These are phyloP conservation scores for Cytospora chrysosperma DNA, from an alignment of 2,329 filamentous ascomycete species.

Conservation along the genomic window DNA sequence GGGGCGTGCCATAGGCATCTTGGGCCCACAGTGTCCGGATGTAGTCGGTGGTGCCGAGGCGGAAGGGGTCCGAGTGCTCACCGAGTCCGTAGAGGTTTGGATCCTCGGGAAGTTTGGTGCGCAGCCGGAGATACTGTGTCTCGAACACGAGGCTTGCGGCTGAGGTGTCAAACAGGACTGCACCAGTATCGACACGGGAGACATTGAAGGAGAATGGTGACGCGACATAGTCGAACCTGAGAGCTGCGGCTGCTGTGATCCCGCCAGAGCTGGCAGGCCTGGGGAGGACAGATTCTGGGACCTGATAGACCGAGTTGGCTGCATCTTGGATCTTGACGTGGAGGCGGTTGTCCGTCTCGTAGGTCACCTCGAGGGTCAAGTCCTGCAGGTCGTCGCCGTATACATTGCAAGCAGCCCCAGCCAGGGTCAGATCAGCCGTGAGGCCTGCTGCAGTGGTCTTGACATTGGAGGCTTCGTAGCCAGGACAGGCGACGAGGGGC, in stretches of 20 bases:
- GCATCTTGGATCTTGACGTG: conserved; percentile 74
- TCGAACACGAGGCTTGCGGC: conserved; percentile 70
- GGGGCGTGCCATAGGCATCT: conserved; percentile 62
- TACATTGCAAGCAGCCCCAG: conserved; percentile 63
- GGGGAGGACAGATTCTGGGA: conserved; percentile 67
- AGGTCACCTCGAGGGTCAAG: conserved; percentile 62
- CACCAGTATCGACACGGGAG: conserved; percentile 38
- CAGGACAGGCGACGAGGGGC: conserved; percentile 50
- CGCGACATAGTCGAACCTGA: conserved; percentile 36
- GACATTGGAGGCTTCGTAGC: conserved; percentile 60
- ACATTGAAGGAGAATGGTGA: conserved; percentile 44
- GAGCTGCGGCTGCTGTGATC: conserved; percentile 27
- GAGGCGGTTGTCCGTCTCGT: conserved; percentile 68
- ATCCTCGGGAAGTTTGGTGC: conserved; percentile 65
- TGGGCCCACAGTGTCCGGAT: conserved; percentile 69
- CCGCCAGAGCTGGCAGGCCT: conserved; percentile 45
- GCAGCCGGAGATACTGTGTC: conserved; percentile 71
- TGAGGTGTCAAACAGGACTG: conserved; percentile 69
- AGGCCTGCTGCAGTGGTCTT: conserved; percentile 49
- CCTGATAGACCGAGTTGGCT: conserved; percentile 69
- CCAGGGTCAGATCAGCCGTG: conserved; percentile 62
- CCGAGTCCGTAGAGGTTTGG: conserved; percentile 77
- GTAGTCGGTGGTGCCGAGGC: conserved; percentile 67
- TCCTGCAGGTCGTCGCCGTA: conserved; percentile 68
- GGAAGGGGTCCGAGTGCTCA: conserved; percentile 71